A percentile compares a stretch with the other conserved stretches of the same genome.
phyloP scores from a whole-genome alignment of 768 basidiomycete genomes.

The Trametes punicea region DNA sequence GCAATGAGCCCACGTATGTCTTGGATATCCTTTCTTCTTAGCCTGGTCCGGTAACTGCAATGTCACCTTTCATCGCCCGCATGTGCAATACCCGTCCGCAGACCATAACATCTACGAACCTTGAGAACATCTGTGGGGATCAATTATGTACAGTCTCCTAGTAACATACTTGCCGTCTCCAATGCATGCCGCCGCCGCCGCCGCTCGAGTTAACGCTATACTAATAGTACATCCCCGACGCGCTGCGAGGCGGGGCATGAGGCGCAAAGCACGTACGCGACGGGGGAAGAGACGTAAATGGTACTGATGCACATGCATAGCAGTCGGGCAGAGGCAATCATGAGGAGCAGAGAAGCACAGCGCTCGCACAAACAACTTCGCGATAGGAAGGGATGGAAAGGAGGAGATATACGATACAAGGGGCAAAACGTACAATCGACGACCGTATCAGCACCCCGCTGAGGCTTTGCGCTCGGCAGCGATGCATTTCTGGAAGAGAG shows the following conservation, averaged over 20 bases:
- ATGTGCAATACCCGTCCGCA: background rate
- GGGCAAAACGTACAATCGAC: conserved; percentile 17
- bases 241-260: background rate
- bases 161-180: conserved; percentile 16
- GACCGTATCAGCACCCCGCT: conserved; percentile 1
- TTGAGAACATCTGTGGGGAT: conserved; percentile 1
- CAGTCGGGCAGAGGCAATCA: background rate
- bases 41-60: background rate
- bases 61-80: background rate
- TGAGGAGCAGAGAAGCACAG: conserved; percentile 1
- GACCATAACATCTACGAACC: conserved; percentile 5
- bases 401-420: conserved; percentile 16
- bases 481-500: background rate
- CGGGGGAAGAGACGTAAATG: background rate
- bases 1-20: background rate
- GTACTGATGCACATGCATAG: background rate
- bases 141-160: conserved; percentile 18
- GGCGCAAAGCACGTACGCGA: background rate
- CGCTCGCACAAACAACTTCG: conserved; percentile 1
- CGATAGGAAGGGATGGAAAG: conserved; percentile 1
- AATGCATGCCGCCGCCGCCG: background rate
- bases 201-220: background rate
- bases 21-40: background rate
- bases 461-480: conserved; percentile 9
- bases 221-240: background rate